Evolutionary conservation across 2,329 filamentous ascomycete genomes (phyloP).

Genomic region (Alternaria triticimaculans): DNA sequence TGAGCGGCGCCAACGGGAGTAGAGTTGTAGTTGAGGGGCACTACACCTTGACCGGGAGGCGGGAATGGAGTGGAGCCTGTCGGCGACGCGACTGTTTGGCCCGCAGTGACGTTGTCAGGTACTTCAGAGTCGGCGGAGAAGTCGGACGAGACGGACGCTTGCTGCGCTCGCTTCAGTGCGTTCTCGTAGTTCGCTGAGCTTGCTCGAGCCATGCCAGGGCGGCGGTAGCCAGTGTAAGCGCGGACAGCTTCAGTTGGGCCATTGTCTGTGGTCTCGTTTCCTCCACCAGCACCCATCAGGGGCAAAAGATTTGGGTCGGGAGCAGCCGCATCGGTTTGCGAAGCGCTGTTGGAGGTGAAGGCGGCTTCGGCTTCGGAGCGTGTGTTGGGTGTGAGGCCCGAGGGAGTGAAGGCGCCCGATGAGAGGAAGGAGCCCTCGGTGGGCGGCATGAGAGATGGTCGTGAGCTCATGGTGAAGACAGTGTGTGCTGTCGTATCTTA

Average conservation of each 20-base stretch:
- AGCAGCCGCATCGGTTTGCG: conserved; percentile 47
- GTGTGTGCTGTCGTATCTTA: neutral
- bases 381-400: conserved; percentile 45
- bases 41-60: conserved; percentile 41
- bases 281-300: conserved; percentile 8
- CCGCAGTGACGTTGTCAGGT: conserved; percentile 18
- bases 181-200: conserved; percentile 43
- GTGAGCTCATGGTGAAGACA: conserved; percentile 23
- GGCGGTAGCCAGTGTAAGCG: conserved; percentile 32
- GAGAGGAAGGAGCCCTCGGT: conserved; percentile 26
- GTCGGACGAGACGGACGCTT: conserved; percentile 34
- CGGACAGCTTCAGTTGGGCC: conserved; percentile 31
- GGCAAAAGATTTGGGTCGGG: conserved; percentile 30
- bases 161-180: conserved; percentile 31
- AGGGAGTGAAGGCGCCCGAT: conserved; percentile 34
- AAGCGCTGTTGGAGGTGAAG: conserved; percentile 36
- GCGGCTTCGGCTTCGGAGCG: conserved; percentile 46
- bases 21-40: conserved; percentile 36
- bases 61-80: conserved; percentile 31
- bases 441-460: conserved; percentile 26
- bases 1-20: conserved; percentile 26
- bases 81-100: conserved; percentile 21
- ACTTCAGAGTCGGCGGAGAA: conserved; percentile 24
- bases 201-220: conserved; percentile 30
- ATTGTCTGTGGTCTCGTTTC: conserved; percentile 9